phyloP scores from a whole-genome alignment of 2,329 filamentous ascomycete genomes.

The Venturia oleaginea region DNA sequence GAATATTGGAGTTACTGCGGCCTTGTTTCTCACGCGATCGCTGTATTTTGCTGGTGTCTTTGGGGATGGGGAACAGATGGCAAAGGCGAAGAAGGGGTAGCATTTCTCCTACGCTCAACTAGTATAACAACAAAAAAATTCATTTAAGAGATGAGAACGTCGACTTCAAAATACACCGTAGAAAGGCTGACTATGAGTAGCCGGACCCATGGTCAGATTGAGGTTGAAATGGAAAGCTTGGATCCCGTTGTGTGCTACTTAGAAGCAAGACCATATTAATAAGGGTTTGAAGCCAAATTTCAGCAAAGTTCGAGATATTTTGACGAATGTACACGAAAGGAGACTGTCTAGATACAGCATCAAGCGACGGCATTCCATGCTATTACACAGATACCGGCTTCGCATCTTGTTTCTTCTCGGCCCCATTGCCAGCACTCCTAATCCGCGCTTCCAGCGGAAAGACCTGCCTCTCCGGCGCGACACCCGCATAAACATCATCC shows the following conservation, averaged over 20 bases:
- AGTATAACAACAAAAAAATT: neutral
- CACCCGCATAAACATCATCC: constrained; percentile 44
- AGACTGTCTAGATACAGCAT: neutral
- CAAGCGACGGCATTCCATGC: neutral
- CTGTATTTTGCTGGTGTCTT: constrained; percentile 53
- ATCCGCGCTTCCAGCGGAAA: constrained; percentile 49
- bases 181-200: too few species aligned
- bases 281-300: too few species aligned
- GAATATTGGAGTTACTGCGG: constrained; percentile 58
- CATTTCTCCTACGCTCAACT: neutral
- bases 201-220: too few species aligned
- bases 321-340: neutral
- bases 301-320: too few species aligned
- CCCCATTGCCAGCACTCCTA: constrained; percentile 27
- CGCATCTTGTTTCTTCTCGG: neutral
- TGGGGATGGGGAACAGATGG: neutral
- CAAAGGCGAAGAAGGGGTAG: constrained; percentile 7
- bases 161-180: too few species aligned
- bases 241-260: too few species aligned
- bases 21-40: constrained; percentile 48
- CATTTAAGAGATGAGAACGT: too few species aligned
- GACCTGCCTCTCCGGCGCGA: constrained; percentile 43
- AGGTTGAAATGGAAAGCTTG: too few species aligned
- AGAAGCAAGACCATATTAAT: too few species aligned
- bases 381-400: neutral